Evolutionary conservation across 257 asterid species (phyloP).

Genomic region (Solanum dulcamara): DNA sequence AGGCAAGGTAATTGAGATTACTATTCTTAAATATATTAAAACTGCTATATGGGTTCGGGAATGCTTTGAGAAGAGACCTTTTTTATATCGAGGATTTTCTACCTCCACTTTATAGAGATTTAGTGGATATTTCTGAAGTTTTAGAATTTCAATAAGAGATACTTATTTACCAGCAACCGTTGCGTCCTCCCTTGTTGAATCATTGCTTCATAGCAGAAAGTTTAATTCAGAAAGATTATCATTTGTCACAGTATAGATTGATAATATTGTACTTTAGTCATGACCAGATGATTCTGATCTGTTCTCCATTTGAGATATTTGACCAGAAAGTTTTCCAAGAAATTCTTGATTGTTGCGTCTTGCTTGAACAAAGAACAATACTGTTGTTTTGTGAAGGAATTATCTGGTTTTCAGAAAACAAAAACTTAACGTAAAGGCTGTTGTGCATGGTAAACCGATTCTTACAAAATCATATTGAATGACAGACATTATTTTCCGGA

Average conservation of each 20-base stretch:
- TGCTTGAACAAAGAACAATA: background rate
- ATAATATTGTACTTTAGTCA: background rate
- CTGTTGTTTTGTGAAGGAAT: background rate
- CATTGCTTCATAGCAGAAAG: background rate
- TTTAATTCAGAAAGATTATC: background rate
- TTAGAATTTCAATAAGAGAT: background rate
- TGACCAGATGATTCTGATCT: background rate
- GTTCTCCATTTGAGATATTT: background rate
- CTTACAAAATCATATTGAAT: background rate
- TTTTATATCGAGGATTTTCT: background rate
- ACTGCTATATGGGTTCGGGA: background rate
- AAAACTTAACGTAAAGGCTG: background rate
- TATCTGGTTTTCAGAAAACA: background rate
- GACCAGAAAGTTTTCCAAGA: background rate
- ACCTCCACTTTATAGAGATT: background rate
- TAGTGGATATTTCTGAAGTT: background rate
- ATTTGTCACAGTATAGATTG: background rate
- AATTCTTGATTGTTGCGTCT: background rate
- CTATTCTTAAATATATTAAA: background rate
- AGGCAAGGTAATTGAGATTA: constrained; percentile 56
- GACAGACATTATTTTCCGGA: background rate
- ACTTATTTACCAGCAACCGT: background rate
- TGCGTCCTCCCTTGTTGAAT: background rate
- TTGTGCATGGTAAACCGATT: background rate
- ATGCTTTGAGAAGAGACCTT: background rate